A percentile compares a stretch with the other conserved stretches of the same genome.
These are phyloP conservation scores for Camillea tinctor DNA, from an alignment of 2,329 filamentous ascomycete genomes.

Conservation along the genomic window DNA sequence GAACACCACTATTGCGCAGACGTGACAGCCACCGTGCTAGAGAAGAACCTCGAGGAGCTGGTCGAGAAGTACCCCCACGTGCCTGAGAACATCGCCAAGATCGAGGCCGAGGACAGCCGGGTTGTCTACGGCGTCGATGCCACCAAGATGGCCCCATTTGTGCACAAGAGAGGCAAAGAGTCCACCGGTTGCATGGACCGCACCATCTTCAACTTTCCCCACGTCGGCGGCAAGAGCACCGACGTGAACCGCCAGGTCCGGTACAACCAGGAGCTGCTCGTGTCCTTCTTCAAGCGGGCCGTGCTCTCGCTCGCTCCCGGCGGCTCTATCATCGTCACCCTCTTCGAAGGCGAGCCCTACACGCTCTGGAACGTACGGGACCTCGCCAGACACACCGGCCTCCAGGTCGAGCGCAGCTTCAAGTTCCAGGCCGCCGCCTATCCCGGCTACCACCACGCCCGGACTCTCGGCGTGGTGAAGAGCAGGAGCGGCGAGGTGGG, in stretches of 20 bases:
- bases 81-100: conserved; percentile 53
- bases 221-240: conserved; percentile 87
- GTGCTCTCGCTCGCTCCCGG: conserved; percentile 51
- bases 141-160: conserved; percentile 56
- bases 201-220: conserved; percentile 95
- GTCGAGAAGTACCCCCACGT: conserved; percentile 73
- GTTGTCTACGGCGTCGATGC: conserved; percentile 68
- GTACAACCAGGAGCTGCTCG: conserved; percentile 79
- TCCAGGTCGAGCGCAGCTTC: conserved; percentile 70
- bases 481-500: conserved; percentile 45
- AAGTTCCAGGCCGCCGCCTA: conserved; percentile 66
- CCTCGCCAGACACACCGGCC: conserved; percentile 73
- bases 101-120: conserved; percentile 44
- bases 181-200: conserved; percentile 58
- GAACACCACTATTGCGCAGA: conserved; percentile 63
- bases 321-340: conserved; percentile 72
- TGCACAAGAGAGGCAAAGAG: conserved; percentile 36
- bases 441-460: conserved; percentile 70
- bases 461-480: conserved; percentile 67
- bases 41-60: conserved; percentile 57
- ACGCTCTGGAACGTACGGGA: conserved; percentile 93
- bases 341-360: conserved; percentile 94
- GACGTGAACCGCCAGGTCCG: conserved; percentile 94
- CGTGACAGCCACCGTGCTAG: conserved; percentile 69
- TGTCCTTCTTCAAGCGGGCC: conserved; percentile 63